Evolutionary conservation across 768 basidiomycete genomes (phyloP), one percentile per base, ranked within the genome.

Genomic region (Cytidiella melzeri): DNA sequence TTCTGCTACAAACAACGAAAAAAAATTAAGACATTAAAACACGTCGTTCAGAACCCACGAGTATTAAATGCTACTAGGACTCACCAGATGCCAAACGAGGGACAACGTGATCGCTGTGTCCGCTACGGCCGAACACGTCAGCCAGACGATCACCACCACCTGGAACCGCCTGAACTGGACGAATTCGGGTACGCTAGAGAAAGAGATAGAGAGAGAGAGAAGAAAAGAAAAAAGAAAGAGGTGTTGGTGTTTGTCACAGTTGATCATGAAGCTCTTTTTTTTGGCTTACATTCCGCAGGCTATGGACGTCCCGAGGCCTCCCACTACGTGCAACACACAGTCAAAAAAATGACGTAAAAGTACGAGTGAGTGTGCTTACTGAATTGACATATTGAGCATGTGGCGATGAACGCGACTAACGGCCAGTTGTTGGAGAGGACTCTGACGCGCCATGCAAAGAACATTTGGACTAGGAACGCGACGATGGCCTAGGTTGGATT

Each of bases 51-150:
- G n/a, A n/a, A n/a, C n/a, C n/a, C n/a, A n/a, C n/a, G n/a, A n/a
- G n/a, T n/a, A n/a, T n/a, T n/a, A n/a, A n/a, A n/a, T n/a, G n/a
- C n/a, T 11, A 9, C 18, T 25, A 44, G 57, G 48, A 44, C 25
- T 21, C 44, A 74, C 73, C 54, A 75, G 56, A 50, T 65, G 63
- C 57, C 56, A 62, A 3, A 71, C 68, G 13, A 75, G 59, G 5
- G 65, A 61, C 11, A 50, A 43, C 1, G 73, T 73, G 34, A 75
- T 74, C 3, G 67, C 27, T 11, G 72, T 47, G 48, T 74, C 73
- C 4, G 62, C 64, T n/a, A 62, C 44, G 9, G 62, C 61, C 1
- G 66, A 66, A 5, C 5, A 46, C 4, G 62, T 62, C 4, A 75
- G 58, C 73, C 73, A 74, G 23, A 68, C 46, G 20, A 61, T 58